phyloP scores from a whole-genome alignment of 2,329 filamentous ascomycete genomes.

The Alternaria arbusti region DNA sequence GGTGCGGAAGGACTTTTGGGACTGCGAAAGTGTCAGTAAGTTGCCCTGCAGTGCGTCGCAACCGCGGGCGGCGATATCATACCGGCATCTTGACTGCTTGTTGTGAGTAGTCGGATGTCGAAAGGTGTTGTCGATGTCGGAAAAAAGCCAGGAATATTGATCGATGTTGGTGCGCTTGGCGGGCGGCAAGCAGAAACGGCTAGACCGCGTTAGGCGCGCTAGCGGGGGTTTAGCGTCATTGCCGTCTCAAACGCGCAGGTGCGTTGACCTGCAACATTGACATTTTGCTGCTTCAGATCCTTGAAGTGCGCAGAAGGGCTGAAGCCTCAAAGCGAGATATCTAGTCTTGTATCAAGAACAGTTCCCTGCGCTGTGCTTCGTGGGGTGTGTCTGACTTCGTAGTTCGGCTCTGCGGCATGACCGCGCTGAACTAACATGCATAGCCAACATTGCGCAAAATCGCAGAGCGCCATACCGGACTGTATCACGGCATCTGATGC shows the following conservation, averaged over 20 bases:
- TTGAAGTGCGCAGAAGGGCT: background rate
- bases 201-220: constrained; percentile 1
- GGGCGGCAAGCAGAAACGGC: constrained; percentile 3
- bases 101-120: constrained; percentile 43
- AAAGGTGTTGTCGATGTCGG: constrained; percentile 37
- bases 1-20: constrained; percentile 99
- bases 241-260: background rate
- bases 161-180: constrained; percentile 10
- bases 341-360: background rate
- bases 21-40: constrained; percentile 61
- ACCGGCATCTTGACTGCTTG: constrained; percentile 50
- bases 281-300: background rate
- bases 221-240: background rate
- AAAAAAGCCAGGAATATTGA: constrained; percentile 10
- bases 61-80: constrained; percentile 24
- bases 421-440: background rate
- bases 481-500: background rate
- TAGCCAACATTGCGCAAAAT: background rate
- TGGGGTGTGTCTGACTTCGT: background rate
- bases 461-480: background rate
- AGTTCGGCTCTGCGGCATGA: background rate
- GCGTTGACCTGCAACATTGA: background rate
- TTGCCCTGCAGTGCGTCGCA: background rate
- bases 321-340: background rate
- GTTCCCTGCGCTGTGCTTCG: background rate